Evolutionary conservation across 441 rosid species (phyloP), one percentile per base, ranked within the genome.

Genomic region (Bruguiera hainesii): DNA sequence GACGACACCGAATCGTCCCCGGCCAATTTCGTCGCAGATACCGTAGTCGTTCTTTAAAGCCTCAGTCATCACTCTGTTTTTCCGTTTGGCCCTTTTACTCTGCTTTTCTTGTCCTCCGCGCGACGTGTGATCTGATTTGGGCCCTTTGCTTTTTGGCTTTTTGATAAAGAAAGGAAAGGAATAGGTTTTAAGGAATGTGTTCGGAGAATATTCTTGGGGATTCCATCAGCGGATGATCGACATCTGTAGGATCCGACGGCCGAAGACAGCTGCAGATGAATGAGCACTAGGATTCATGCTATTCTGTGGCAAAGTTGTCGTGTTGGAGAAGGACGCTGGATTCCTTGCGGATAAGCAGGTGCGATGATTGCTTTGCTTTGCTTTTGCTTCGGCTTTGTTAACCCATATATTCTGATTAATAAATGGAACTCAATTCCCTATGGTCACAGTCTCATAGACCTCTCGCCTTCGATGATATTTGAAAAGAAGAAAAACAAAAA

Each of bases 1-100:
- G 35, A 89, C 83, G 75, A 75, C 64, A 51, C 92, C 95, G 73
- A 85, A 89, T 52, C 86, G 75, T 28, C 95, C 95, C 16, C 86
- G 83, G 37, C 95, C 90, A 80, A 89, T 73, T 78, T 89, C 91
- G 33, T 78, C 85, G 63, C 61, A 60, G 52, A 85, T 23, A 20
- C 70, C 70, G 85, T 80, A 89, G 63, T 80, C 85, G 66, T 75
- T 64, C 57, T 71, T 74, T 52, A 88, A 63, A 11, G 79, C 79
- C 59, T 81, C 81, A 69, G 71, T 81, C 93, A 87, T 87, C 0
- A 3, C 56, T 79, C 89, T 0, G 91, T 88, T 2, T 89, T 82
- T 0, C 91, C 91, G 56, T 59, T 77, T 84, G 37, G 9, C 7
- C 37, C 7, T 33, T 33, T 6, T 7, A 1, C 37, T 83, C 64